A percentile compares a stretch with the other conserved stretches of the same genome.
Conservation (phyloP, 257 asterid species). For the Nicotiana noctiflora region DNA sequence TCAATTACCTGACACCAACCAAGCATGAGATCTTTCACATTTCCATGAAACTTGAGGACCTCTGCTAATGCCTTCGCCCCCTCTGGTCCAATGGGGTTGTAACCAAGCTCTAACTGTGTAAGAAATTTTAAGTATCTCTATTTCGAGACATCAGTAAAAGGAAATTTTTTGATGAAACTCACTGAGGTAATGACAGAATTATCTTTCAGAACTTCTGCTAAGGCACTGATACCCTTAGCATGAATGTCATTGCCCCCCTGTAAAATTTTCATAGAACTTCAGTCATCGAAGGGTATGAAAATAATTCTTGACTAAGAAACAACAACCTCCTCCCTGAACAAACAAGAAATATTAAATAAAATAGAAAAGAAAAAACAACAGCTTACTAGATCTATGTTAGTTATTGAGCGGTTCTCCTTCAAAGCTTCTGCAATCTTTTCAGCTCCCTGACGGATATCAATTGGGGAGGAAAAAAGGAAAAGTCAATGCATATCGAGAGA, state of each 20-base stretch:
- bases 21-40: constrained; percentile 67
- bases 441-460: constrained; percentile 48
- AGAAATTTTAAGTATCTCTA: not conserved
- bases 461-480: not conserved
- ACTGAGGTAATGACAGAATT: constrained; percentile 72
- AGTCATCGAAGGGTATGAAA: not conserved
- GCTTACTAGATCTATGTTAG: constrained; percentile 77
- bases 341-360: not conserved
- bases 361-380: not conserved
- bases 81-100: constrained; percentile 93
- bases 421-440: constrained; percentile 81
- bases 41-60: constrained; percentile 88
- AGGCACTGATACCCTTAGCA: constrained; percentile 60
- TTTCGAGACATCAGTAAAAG: not conserved
- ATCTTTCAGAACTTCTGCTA: constrained; percentile 77
- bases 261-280: constrained; percentile 12
- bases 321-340: not conserved
- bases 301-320: not conserved
- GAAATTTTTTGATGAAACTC: constrained; percentile 24
- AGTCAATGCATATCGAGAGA: not conserved
- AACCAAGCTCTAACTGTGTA: constrained; percentile 83
- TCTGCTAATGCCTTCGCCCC: constrained; percentile 90
- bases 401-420: constrained; percentile 72
- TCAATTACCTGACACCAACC: constrained; percentile 95
- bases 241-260: constrained; percentile 97